These are phyloP conservation scores for Cadophora sp. DNA, from an alignment of 2,329 filamentous ascomycete species.

Conservation along the genomic window DNA sequence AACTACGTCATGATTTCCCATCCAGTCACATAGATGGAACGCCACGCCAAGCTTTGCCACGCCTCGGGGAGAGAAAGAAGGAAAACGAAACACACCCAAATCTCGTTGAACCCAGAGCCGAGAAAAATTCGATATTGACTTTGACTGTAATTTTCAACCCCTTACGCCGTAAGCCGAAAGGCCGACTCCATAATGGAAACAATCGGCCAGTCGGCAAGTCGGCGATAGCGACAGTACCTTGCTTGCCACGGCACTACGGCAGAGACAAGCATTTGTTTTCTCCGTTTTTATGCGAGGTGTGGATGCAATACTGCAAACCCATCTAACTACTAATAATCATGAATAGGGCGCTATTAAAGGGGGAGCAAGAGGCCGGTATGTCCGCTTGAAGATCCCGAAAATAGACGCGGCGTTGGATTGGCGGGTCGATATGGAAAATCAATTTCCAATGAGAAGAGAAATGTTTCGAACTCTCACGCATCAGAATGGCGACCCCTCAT, in stretches of 20 bases:
- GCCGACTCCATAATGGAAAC: background rate
- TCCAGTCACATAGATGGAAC: too few species aligned
- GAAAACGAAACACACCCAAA: background rate
- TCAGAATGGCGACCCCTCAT: background rate
- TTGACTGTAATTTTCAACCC: background rate
- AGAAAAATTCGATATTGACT: constrained; percentile 2
- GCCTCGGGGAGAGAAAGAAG: background rate
- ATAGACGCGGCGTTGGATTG: too few species aligned
- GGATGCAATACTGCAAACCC: too few species aligned
- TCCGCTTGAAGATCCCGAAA: background rate
- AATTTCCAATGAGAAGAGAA: background rate
- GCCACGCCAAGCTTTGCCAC: background rate
- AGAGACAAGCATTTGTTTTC: background rate
- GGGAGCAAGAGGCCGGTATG: background rate
- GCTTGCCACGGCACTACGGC: background rate
- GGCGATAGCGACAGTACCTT: background rate
- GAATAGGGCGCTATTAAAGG: background rate
- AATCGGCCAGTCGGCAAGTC: background rate
- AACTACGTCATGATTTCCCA: constrained; percentile 2
- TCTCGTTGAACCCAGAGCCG: background rate
- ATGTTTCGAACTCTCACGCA: too few species aligned
- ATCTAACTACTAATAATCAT: background rate
- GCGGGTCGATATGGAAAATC: background rate
- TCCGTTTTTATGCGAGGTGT: constrained; percentile 2
- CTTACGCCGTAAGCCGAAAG: constrained; percentile 7